Percentiles rank a stretch among this genome's conserved stretches.
These are phyloP conservation scores for Colletotrichum orbiculare DNA, from an alignment of 2,329 filamentous ascomycete genomes.

Conservation along the genomic window DNA sequence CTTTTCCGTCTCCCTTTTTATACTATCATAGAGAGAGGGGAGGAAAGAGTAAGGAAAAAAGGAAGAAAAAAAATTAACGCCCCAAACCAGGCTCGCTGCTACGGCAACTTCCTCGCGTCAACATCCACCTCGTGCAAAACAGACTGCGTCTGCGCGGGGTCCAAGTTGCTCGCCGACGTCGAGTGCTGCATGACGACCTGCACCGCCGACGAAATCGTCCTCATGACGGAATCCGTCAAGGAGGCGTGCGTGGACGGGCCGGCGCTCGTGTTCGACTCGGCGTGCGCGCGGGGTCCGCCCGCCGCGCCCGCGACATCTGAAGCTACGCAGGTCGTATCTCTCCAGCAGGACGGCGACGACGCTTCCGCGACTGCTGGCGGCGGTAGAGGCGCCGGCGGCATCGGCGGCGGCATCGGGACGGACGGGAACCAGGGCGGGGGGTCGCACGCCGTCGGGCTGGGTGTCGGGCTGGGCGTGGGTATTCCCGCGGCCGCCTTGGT, in stretches of 20 bases:
- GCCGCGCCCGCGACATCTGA: too few species aligned
- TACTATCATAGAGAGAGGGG: background rate
- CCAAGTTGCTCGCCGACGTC: background rate
- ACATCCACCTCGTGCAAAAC: conserved; percentile 6
- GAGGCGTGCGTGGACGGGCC: conserved; percentile 3
- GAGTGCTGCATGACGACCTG: conserved; percentile 16
- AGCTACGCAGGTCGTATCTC: too few species aligned
- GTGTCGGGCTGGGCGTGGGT: too few species aligned
- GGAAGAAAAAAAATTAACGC: background rate
- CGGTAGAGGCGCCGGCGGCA: too few species aligned
- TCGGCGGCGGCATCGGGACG: too few species aligned
- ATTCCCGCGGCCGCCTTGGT: too few species aligned
- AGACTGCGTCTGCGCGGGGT: conserved; percentile 8
- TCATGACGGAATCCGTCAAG: background rate
- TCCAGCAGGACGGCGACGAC: too few species aligned
- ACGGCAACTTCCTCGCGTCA: conserved; percentile 1
- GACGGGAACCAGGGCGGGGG: too few species aligned
- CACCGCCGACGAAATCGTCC: background rate
- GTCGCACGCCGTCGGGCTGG: too few species aligned
- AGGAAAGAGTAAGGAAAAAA: background rate
- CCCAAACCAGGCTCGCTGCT: background rate
- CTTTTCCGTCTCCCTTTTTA: background rate
- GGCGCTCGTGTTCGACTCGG: conserved; percentile 43
- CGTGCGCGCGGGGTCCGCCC: conserved; percentile 44
- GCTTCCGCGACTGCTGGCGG: too few species aligned